A percentile compares a stretch with the other conserved stretches of the same genome.
Evolutionary conservation across 75 land plant genomes (phyloP).

Genomic region (Chamaecyparis obtusa): DNA sequence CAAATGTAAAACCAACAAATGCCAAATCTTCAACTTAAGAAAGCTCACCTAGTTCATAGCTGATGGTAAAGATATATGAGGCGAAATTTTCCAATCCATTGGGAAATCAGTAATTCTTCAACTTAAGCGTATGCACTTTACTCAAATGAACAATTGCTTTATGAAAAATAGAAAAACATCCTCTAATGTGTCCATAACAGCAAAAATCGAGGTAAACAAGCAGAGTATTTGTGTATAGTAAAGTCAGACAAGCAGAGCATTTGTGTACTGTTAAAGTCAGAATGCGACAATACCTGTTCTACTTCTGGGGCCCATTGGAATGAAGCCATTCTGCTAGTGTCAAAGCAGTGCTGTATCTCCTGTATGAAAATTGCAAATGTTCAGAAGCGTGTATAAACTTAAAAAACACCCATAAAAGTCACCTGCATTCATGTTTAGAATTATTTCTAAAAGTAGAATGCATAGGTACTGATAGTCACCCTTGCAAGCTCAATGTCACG

Average conservation of each 20-base stretch:
- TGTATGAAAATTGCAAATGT: constrained; percentile 1
- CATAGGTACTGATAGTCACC: constrained; percentile 12
- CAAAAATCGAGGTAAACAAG: neutral
- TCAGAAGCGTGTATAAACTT: neutral
- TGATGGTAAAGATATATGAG: neutral
- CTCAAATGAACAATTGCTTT: neutral
- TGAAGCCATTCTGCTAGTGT: constrained; percentile 32
- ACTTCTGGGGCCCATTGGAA: constrained; percentile 43
- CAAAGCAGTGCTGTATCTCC: constrained; percentile 35
- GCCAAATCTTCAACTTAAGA: neutral
- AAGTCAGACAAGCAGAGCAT: neutral
- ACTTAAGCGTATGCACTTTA: neutral
- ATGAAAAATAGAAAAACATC: neutral
- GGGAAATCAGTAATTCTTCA: neutral
- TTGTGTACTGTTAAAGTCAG: neutral
- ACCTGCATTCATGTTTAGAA: neutral
- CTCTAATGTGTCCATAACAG: neutral
- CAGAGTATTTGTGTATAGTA: neutral
- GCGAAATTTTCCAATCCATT: neutral
- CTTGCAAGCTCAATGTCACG: constrained; percentile 37
- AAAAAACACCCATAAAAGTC: neutral
- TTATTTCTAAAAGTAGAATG: neutral
- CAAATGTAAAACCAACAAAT: neutral
- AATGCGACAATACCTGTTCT: constrained; percentile 32
- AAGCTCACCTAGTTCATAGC: neutral